These are phyloP conservation scores for Dittrichia graveolens DNA, from an alignment of 129 eudicot species.

Conservation along the genomic window DNA sequence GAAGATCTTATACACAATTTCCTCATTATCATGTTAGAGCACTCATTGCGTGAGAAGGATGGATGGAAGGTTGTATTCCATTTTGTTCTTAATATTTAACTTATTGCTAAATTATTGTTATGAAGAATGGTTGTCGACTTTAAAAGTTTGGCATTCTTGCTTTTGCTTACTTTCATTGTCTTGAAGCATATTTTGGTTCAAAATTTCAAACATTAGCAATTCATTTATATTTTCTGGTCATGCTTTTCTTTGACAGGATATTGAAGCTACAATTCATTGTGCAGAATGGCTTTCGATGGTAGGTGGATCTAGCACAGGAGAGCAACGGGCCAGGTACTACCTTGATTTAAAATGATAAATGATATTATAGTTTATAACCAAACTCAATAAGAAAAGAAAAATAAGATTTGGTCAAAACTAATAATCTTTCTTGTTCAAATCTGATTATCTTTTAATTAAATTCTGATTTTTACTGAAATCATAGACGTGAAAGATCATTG, in stretches of 20 bases:
- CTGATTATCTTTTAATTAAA: not conserved
- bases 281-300: conserved; percentile 97
- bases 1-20: conserved; percentile 93
- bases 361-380: not conserved
- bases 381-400: not conserved
- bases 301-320: conserved; percentile 94
- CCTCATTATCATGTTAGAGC: conserved; percentile 77
- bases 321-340: conserved; percentile 71
- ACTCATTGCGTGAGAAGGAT: conserved; percentile 92
- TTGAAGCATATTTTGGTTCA: conserved; percentile 18
- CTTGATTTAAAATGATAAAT: not conserved
- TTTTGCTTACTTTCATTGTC: conserved; percentile 20
- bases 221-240: conserved; percentile 49
- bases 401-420: not conserved
- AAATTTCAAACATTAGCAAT: conserved; percentile 18
- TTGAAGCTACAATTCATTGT: conserved; percentile 99
- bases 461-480: conserved; percentile 14
- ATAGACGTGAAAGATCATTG: conserved; percentile 78
- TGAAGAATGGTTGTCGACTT: conserved; percentile 13
- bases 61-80: conserved; percentile 76
- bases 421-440: conserved; percentile 3
- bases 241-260: conserved; percentile 76
- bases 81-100: conserved; percentile 1
- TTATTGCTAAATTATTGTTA: conserved; percentile 10
- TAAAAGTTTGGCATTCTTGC: not conserved